These are phyloP conservation scores for Phytopythium boreale DNA, from an alignment of 352 stramenopile genomes.

Conservation along the genomic window DNA sequence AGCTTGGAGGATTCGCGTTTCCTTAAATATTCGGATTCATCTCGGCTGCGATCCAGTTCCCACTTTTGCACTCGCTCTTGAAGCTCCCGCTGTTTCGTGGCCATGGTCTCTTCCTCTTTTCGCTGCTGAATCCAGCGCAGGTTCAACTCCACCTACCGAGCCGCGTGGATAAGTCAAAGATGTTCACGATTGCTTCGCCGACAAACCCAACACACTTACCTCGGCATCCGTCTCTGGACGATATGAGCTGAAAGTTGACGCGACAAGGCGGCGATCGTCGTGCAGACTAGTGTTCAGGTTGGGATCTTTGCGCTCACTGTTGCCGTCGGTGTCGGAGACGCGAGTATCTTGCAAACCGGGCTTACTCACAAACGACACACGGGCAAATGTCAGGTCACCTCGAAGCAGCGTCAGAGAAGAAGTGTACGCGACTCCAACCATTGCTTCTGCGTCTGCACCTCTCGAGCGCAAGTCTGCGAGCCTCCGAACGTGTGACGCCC, in stretches of 20 bases:
- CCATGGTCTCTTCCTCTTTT: conserved; percentile 38
- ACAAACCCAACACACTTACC: conserved; percentile 18
- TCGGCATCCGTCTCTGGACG: conserved; percentile 62
- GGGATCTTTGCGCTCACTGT: background rate
- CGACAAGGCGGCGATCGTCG: conserved; percentile 25
- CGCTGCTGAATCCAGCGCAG: conserved; percentile 58
- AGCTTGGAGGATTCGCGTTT: conserved; percentile 64
- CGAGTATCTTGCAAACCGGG: background rate
- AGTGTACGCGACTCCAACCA: conserved; percentile 7
- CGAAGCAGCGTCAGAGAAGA: background rate
- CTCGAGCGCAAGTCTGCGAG: conserved; percentile 49
- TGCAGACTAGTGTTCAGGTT: background rate
- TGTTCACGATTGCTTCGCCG: background rate
- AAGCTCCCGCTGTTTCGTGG: conserved; percentile 48
- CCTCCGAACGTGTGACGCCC: conserved; percentile 63
- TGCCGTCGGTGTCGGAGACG: background rate
- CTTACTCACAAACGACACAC: background rate
- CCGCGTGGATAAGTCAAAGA: background rate
- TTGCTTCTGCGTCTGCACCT: conserved; percentile 14
- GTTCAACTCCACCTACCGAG: conserved; percentile 55
- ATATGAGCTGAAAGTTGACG: conserved; percentile 58
- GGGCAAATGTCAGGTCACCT: background rate
- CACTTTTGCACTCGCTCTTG: conserved; percentile 46
- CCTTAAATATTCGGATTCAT: conserved; percentile 61
- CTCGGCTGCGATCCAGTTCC: conserved; percentile 59